Evolutionary conservation across 352 stramenopile genomes (phyloP), one percentile per base, ranked within the genome.

Genomic region (Globisporangium cederbergense): DNA sequence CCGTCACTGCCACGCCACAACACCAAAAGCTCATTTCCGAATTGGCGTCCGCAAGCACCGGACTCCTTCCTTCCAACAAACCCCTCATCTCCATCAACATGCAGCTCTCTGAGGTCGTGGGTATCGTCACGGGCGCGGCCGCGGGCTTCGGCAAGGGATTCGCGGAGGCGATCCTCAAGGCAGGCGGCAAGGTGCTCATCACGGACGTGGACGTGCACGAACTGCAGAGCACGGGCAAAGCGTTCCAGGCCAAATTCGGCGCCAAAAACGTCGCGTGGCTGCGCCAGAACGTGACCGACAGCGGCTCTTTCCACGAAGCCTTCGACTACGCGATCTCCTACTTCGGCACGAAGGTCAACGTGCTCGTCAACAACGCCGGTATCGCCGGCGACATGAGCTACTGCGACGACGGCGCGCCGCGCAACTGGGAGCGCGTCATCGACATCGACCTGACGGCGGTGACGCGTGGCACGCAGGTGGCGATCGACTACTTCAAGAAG

Each of bases 321-420:
- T 94, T 91, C 53, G 80, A 86, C 28, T 79, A 77, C 58, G 81
- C 81, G 47, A 64, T 51, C 61, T 75, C 77, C 62, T 87, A 81
- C 62, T 93, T 95, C 60, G 73, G 78, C 22, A 52, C 50, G 36
- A 75, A 73, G 0, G 74, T 91, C 9, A 94, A 94, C 68, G 46
- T 93, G 47, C 74, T 94, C 38, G 83, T 86, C 2, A 94, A 94
- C 72, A 94, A 94, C 64, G 86, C 86, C 2, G 86, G 86, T 20
- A 92, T 94, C 36, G 78, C 73, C 3, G 77, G 78, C 7, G 68
- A 89, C 51, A 73, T 82, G 67, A 70, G 69, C 18, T 90, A 81
- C 62, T 88, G 74, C 62, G 64, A 83, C 46, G 66, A 79, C 6
- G 70, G 75, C 52, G 60, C 72, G 22, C 60, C 74, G 22, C 66